Base-by-base conservation (phyloP, 805 yeast genomes). In the Hanseniaspora occidentalis region DNA sequence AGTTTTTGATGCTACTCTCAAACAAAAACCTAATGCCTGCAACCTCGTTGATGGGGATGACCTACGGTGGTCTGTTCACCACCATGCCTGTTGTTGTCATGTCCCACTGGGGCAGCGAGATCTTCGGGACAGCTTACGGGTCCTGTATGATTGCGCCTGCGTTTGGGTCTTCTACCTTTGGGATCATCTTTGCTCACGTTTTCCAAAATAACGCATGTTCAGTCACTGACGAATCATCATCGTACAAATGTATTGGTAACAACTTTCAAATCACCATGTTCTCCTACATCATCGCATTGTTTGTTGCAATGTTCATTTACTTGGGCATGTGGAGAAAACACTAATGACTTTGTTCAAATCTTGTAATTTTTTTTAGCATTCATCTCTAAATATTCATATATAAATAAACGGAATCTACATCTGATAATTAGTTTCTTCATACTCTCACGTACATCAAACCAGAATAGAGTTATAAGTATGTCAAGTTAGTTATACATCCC, bases 41-140 rank as follows among this genome's bases (percentile, higher is more conserved):
- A 1, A 67, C 84, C 7, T 54, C 71, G 2, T 44, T 79, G 2
- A 68, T 75, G 42, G 97, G 97, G 0, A 53, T 73, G 20, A 64
- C 75, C 5, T 84, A 89, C 53, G 96, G 97, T 24, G 84, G 88
- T 0, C 54, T 84, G 3, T 89, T 84, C 63, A 86, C 97, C 0
- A 61, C 84, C 5, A 83, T 77, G 50, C 97, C 98, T 3, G 81
- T 95, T 0, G 68, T 86, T 11, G 75, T 86, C 13, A 79, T 94
- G 1, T 67, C 79, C 3, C 74, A 83, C 2, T 92, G 95, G 86
- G 96, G 96, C 0, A 70, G 82, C 18, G 86, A 82, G 34, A 71
- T 83, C 25, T 75, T 89, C 59, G 97, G 96, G 0, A 82, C 95
- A 2, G 82, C 89, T 2, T 89, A 95, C 84, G 96, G 96, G 2